Evolutionary conservation across 345 rosid species (phyloP).

Genomic region (Pelargonium nanum): DNA sequence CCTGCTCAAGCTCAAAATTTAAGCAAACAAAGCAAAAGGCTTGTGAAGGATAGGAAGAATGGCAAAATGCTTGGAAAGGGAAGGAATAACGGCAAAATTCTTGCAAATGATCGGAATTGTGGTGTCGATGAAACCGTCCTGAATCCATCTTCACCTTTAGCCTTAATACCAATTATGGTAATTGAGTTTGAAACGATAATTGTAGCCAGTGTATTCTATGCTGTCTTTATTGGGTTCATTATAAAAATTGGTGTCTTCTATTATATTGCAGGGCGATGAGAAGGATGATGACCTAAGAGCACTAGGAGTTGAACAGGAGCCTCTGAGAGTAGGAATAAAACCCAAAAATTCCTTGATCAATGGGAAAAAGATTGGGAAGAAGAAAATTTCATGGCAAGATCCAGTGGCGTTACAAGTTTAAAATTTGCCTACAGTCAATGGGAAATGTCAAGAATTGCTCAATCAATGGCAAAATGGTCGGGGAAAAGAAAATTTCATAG

Average conservation of each 20-base stretch:
- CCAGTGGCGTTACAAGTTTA: slow-evolving; percentile 14
- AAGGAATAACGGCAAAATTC: not conserved
- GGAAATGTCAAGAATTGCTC: not conserved
- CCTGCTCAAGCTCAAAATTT: slow-evolving; percentile 1
- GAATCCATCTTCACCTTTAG: not conserved
- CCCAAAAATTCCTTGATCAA: slow-evolving; percentile 1
- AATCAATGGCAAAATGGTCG: too few relatives aligned
- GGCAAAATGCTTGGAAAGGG: not conserved
- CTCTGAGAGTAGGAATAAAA: not conserved
- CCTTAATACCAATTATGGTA: not conserved
- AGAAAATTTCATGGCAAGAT: slow-evolving; percentile 35
- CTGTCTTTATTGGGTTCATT: not conserved
- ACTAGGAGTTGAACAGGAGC: not conserved
- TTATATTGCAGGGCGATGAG: not conserved
- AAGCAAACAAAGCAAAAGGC: slow-evolving; percentile 2
- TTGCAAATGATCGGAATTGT: not conserved
- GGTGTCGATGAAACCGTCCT: not conserved
- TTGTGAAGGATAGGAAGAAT: not conserved
- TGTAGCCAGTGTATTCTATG: not conserved
- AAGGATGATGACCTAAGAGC: not conserved
- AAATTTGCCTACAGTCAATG: not conserved
- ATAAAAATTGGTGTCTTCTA: not conserved
- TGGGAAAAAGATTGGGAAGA: slow-evolving; percentile 17
- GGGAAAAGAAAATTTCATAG: too few relatives aligned
- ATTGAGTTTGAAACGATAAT: not conserved